Base-by-base conservation (phyloP, 169 alveolate species). In the Plasmodium berghei region DNA sequence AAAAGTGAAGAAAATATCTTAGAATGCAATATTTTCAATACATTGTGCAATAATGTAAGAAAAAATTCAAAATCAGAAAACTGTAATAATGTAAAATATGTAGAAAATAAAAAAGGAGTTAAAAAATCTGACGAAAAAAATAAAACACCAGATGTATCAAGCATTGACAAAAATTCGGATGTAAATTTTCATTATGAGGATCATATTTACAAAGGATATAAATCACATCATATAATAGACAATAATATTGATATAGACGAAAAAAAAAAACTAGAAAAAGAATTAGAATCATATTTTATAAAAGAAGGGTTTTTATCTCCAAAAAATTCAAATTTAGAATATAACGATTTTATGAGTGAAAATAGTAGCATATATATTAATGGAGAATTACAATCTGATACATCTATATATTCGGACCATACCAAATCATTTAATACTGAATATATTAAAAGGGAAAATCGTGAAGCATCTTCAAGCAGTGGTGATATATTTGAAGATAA, bases 301-400 rank as follows among this genome's bases (percentile, higher is more conserved):
- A 80, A 66, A 24, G 90, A 80, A 26, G 90, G 90, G 48, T 64
- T 66, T 20, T 80, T 80, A 55, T 62, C 59, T 24, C 64, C 64
- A 18, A 20, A 58, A 26, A 64, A 64, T 63, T 77, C 75, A 46
- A 22, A 34, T 34, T 14, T 9, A 9, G 48, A 28, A 16, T 22
- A 52, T 54, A 55, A 26, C 10, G 85, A 69, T 66, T 34, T 34
- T 34, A 34, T 34, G 42, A 77, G 52, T 16, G 88, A 55, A 1
- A 52, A 20, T 24, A 48, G 3, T 55, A 9, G 16, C 18, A 12
- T 46, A 12, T 28, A 52, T 55, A 62, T 45, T 26, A 26, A 9
- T 24, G 40, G 61, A 10, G 22, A 40, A 45, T 16, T 55, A 28
- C 54, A 71, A 28, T 26, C 55, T 49, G 45, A 67, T 46, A 66